Evolutionary conservation across 768 basidiomycete species (phyloP).

Genomic region (Lactarius trivialis): DNA sequence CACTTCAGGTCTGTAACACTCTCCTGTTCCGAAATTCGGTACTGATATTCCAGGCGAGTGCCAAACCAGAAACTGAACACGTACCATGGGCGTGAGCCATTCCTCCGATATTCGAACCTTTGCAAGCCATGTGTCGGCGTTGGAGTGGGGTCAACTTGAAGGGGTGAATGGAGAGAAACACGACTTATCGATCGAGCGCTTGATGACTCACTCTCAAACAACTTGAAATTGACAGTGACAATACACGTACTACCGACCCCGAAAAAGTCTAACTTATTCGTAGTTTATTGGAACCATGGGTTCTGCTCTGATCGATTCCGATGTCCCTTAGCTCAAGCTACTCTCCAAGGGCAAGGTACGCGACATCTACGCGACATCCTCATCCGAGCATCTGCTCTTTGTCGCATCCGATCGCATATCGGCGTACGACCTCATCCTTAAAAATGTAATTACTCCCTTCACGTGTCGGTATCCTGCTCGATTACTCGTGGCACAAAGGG

Average conservation of each 20-base stretch:
- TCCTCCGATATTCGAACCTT: too few species aligned
- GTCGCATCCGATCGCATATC: slow-evolving; percentile 95
- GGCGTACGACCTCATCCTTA: slow-evolving; percentile 92
- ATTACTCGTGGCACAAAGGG: slow-evolving; percentile 47
- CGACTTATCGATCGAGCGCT: too few species aligned
- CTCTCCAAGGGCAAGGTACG: slow-evolving; percentile 93
- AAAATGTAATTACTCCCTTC: slow-evolving; percentile 53
- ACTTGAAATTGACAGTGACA: neutral
- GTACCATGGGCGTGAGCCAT: too few species aligned
- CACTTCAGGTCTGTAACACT: too few species aligned
- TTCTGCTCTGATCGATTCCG: slow-evolving; percentile 43
- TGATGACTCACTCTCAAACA: too few species aligned
- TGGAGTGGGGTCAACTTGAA: too few species aligned
- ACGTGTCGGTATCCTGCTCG: neutral
- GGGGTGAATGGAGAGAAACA: too few species aligned
- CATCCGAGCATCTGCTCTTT: slow-evolving; percentile 72
- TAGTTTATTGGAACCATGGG: neutral
- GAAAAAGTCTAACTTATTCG: neutral
- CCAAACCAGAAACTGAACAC: too few species aligned
- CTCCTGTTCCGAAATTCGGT: too few species aligned
- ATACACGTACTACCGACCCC: neutral
- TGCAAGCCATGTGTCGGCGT: too few species aligned
- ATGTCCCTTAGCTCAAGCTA: slow-evolving; percentile 57
- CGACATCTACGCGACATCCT: slow-evolving; percentile 81
- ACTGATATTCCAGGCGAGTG: too few species aligned